Evolutionary conservation across 768 basidiomycete species (phyloP).

Genomic region (Tricholoma terreum): DNA sequence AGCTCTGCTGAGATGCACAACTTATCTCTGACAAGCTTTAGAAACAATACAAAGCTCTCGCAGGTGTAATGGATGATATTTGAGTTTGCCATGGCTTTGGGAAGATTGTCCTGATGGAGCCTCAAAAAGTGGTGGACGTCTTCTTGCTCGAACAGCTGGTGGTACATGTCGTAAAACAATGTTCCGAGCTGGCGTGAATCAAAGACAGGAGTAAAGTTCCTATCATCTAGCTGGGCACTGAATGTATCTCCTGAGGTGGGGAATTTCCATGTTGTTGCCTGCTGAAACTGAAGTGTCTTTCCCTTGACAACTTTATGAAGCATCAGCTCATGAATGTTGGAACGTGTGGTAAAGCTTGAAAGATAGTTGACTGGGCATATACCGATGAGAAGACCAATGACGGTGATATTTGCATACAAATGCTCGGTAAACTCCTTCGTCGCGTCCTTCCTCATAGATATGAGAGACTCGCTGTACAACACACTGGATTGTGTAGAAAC

Average conservation of each 20-base stretch:
- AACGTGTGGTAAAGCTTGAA: constrained; percentile 32
- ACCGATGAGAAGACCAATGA: constrained; percentile 32
- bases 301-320: constrained; percentile 1
- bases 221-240: neutral
- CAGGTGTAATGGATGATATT: constrained; percentile 28
- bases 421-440: constrained; percentile 28
- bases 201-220: constrained; percentile 12
- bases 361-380: constrained; percentile 33
- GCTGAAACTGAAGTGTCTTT: constrained; percentile 29
- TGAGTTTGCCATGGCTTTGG: constrained; percentile 13
- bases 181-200: constrained; percentile 29
- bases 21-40: constrained; percentile 23
- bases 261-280: constrained; percentile 36
- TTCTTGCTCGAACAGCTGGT: constrained; percentile 36
- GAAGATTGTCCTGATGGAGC: constrained; percentile 9
- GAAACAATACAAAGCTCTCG: constrained; percentile 28
- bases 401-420: constrained; percentile 30
- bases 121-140: constrained; percentile 20
- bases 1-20: constrained; percentile 6
- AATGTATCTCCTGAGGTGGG: constrained; percentile 23
- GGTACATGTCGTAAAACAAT: constrained; percentile 38
- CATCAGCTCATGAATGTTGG: constrained; percentile 35
- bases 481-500: constrained; percentile 8
- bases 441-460: constrained; percentile 21
- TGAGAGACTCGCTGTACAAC: constrained; percentile 32